Evolutionary conservation across 495 filamentous ascomycete genomes (phyloP), one percentile per base, ranked within the genome.

Genomic region (Aspergillus sclerotioniger): DNA sequence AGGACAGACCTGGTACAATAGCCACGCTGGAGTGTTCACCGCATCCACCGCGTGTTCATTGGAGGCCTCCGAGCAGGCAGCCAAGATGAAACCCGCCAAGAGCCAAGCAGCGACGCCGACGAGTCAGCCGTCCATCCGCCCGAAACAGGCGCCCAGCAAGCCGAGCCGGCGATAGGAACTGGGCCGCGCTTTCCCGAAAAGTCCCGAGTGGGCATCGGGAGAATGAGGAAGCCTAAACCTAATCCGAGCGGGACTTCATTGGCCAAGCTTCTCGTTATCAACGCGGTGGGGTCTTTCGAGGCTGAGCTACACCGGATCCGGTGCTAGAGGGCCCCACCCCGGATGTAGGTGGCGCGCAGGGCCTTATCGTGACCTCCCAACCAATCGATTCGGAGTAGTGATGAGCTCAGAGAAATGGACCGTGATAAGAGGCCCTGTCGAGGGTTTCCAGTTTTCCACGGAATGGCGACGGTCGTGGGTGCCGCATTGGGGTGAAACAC

Each of bases 361-460:
- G 45, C 47, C 62, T 64, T 64, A 64, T 64, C 62, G 62, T 37
- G 29, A 17, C 25, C 52, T 64, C 62, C 39, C 47, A 61, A 51
- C 62, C 62, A 61, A 64, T 64, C 54, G 55, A 55, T 63, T 31
- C 19, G 9, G 13, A 17, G 48, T 37, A 28, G 53, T 53, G 25
- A 63, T 60, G 57, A 63, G 53, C 50, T 60, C 43, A 63, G 57
- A 63, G 61, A 63, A 63, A 63, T 43, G 13, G 43, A 15, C 29
- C 10, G 5, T 61, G 59, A 62, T 62, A 62, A 62, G 59, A 16
- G 7, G 16, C 21, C 21, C 10, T 21, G 2, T 17, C 21, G 8
- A 25, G 17, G 9, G 17, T 47, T 20, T 49, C 28, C n/a, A 2
- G 3, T 28, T 50, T 50, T 50, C 37, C 37, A 41, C 37, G 37